These are phyloP conservation scores for Fraxinus platypoda DNA, from an alignment of 305 asterid genomes.

Conservation along the genomic window DNA sequence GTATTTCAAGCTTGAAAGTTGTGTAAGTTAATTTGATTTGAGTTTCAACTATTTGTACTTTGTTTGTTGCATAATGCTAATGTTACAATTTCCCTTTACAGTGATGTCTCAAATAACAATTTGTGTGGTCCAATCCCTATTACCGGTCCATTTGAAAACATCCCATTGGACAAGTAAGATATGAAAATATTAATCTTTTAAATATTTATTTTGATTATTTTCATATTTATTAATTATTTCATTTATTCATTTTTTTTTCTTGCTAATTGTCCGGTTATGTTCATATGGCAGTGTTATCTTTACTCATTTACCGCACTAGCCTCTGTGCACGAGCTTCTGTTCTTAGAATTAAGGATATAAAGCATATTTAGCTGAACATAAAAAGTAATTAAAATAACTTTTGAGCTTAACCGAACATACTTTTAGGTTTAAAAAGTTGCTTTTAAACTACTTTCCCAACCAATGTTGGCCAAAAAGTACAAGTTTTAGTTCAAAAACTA, in stretches of 20 bases:
- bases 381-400: not conserved
- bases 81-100: slow-evolving; percentile 25
- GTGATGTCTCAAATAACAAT: slow-evolving; percentile 76
- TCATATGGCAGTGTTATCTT: not conserved
- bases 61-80: not conserved
- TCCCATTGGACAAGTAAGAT: slow-evolving; percentile 68
- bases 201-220: not conserved
- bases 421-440: not conserved
- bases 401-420: not conserved
- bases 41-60: not conserved
- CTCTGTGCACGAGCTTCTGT: not conserved
- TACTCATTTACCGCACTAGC: not conserved
- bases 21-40: slow-evolving; percentile 50
- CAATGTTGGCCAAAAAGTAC: not conserved
- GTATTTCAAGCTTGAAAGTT: slow-evolving; percentile 62
- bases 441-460: not conserved
- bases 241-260: not conserved
- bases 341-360: not conserved
- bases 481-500: not conserved
- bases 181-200: not conserved
- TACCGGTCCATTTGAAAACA: slow-evolving; percentile 65
- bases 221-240: not conserved
- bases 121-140: slow-evolving; percentile 76
- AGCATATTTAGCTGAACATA: not conserved
- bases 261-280: not conserved